Conservation (phyloP, 441 rosid species). For the Sinapis alba region DNA sequence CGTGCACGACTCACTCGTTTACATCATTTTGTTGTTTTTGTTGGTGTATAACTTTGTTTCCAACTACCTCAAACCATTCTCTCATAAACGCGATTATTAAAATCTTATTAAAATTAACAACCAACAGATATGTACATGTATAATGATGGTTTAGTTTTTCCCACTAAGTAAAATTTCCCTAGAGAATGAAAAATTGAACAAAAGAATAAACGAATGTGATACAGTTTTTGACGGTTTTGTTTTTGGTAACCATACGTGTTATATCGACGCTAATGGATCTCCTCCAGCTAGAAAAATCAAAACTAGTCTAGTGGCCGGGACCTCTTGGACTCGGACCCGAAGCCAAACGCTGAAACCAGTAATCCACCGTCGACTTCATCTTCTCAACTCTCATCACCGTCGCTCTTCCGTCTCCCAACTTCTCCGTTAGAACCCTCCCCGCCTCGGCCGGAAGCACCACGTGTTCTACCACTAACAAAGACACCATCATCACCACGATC, state of each 20-base stretch:
- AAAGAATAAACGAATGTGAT: slow-evolving; percentile 23
- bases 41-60: not conserved
- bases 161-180: slow-evolving; percentile 3
- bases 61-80: slow-evolving; percentile 7
- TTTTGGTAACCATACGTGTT: not conserved
- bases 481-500: slow-evolving; percentile 24
- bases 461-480: slow-evolving; percentile 26
- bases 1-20: slow-evolving; percentile 38
- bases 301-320: slow-evolving; percentile 26
- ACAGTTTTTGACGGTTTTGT: slow-evolving; percentile 6
- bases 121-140: slow-evolving; percentile 22
- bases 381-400: slow-evolving; percentile 20
- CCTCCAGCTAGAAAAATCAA: not conserved
- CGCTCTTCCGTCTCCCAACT: slow-evolving; percentile 11
- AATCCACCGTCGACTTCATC: slow-evolving; percentile 35
- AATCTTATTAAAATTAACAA: slow-evolving; percentile 10
- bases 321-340: slow-evolving; percentile 42
- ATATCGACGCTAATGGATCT: slow-evolving; percentile 2
- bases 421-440: slow-evolving; percentile 35
- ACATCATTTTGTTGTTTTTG: not conserved
- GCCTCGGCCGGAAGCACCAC: slow-evolving; percentile 37
- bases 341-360: slow-evolving; percentile 40
- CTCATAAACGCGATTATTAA: not conserved
- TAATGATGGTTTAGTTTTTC: slow-evolving; percentile 9
- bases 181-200: not conserved